A percentile compares a stretch with the other conserved stretches of the same genome.
phyloP scores from a whole-genome alignment of 31 red algal genomes.

The Endocladia muricata region DNA sequence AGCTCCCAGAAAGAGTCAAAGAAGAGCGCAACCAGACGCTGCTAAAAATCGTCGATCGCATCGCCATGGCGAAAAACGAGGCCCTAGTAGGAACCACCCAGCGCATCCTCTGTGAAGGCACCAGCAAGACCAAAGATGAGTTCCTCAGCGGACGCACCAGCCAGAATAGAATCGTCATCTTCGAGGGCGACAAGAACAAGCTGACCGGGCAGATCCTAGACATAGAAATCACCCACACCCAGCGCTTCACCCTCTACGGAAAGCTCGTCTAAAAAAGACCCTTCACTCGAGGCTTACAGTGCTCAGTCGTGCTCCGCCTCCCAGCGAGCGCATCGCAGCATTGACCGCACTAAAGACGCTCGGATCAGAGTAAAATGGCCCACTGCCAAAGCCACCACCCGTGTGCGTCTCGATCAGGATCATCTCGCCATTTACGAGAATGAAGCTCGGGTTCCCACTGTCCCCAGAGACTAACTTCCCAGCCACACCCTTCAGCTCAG shows the following conservation, averaged over 20 bases:
- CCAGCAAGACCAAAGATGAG: not conserved
- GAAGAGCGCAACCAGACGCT: not conserved
- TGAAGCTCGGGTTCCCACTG: constrained; percentile 2
- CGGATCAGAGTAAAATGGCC: constrained; percentile 6
- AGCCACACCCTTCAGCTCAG: not conserved
- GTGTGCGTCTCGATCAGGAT: not conserved
- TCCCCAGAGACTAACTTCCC: not conserved
- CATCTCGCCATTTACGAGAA: not conserved
- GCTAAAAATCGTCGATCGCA: not conserved
- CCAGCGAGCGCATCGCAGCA: too few relatives aligned
- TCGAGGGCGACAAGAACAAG: not conserved
- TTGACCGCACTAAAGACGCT: too few relatives aligned
- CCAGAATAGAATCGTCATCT: constrained; percentile 1
- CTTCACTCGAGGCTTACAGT: too few relatives aligned
- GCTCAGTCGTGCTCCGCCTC: too few relatives aligned
- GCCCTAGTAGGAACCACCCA: not conserved
- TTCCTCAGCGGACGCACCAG: not conserved
- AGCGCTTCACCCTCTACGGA: not conserved
- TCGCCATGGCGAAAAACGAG: not conserved
- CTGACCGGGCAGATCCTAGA: not conserved
- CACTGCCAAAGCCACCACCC: not conserved
- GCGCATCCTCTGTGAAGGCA: not conserved
- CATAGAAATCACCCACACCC: not conserved
- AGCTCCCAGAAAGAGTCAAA: constrained; percentile 2
- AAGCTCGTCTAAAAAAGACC: not conserved